Conservation (phyloP, 352 stramenopile species). For the Blastocystis sp. region DNA sequence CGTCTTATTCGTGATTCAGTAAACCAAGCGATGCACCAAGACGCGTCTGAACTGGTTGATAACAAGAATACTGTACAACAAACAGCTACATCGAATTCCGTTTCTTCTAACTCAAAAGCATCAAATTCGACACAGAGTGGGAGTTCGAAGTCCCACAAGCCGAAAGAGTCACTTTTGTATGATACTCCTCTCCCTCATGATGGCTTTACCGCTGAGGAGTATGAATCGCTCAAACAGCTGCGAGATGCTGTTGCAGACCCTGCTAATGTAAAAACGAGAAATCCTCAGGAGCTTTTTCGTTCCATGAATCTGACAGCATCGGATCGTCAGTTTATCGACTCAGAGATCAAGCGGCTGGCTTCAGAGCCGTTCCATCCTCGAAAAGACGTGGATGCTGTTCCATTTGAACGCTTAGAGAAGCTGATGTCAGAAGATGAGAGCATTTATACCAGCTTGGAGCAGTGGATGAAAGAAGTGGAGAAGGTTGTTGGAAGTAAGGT, state of each 20-base stretch:
- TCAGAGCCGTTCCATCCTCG: background rate
- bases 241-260: background rate
- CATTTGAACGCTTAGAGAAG: background rate
- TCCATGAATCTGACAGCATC: background rate
- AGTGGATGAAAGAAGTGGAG: conserved; percentile 23
- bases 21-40: background rate
- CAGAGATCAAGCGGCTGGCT: background rate
- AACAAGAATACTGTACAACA: background rate
- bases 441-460: background rate
- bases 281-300: background rate
- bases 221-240: background rate
- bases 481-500: background rate
- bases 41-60: background rate
- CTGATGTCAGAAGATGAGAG: background rate
- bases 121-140: background rate
- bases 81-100: background rate
- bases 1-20: background rate
- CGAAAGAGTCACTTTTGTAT: background rate
- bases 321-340: background rate
- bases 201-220: background rate
- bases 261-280: background rate
- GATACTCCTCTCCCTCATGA: background rate
- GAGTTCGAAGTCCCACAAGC: background rate
- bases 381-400: background rate
- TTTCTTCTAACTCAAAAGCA: background rate